Evolutionary conservation across 1,139 yeast species (phyloP).

Genomic region (Meyerozyma athensensis): DNA sequence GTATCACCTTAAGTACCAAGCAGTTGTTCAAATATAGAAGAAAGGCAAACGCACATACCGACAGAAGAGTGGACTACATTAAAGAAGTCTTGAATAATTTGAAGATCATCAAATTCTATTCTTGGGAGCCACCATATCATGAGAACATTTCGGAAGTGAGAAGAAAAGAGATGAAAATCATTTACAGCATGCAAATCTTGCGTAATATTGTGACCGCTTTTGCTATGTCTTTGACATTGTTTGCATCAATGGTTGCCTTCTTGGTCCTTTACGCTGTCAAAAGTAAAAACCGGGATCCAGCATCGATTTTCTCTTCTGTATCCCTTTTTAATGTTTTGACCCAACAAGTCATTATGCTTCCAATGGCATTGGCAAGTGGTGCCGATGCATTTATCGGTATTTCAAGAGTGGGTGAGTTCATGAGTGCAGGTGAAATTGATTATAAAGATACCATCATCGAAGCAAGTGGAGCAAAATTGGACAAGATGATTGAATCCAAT

Average conservation of each 20-base stretch:
- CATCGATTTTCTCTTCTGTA: constrained; percentile 15
- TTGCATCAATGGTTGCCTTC: constrained; percentile 12
- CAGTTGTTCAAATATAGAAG: constrained; percentile 39
- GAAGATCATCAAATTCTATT: constrained; percentile 64
- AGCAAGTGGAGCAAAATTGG: constrained; percentile 12
- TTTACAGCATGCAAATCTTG: constrained; percentile 11
- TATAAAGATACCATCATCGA: constrained; percentile 13
- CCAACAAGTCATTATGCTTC: constrained; percentile 11
- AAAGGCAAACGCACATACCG: constrained; percentile 48
- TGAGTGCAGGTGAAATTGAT: constrained; percentile 31
- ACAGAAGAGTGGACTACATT: constrained; percentile 53
- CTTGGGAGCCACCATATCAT: constrained; percentile 21
- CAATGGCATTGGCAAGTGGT: constrained; percentile 11
- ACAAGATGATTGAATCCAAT: constrained; percentile 12
- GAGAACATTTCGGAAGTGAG: constrained; percentile 8
- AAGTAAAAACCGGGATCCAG: constrained; percentile 10
- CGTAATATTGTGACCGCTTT: constrained; percentile 10
- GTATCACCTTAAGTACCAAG: constrained; percentile 32
- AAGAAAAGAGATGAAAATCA: constrained; percentile 9
- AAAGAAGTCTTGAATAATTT: constrained; percentile 62
- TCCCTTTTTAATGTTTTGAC: constrained; percentile 13
- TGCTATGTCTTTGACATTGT: constrained; percentile 10
- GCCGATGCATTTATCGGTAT: constrained; percentile 13
- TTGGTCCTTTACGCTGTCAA: constrained; percentile 11
- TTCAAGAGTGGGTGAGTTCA: constrained; percentile 11